These are phyloP conservation scores for Suhomyces taliae DNA, from an alignment of 1,139 yeast species.

Conservation along the genomic window DNA sequence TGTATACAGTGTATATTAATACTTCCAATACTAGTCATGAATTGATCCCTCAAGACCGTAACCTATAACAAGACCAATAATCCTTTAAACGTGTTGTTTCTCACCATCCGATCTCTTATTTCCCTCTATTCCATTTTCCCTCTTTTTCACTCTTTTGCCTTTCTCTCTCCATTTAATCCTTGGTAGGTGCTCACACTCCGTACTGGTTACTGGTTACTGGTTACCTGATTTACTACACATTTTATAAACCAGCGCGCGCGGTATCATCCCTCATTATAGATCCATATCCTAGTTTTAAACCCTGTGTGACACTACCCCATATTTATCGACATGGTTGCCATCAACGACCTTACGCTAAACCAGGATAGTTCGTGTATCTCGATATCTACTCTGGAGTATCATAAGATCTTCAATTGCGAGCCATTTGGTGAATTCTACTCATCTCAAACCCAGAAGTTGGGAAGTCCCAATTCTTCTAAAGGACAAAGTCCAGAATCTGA, in stretches of 20 bases:
- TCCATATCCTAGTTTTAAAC: too few species aligned
- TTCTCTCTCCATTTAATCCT: too few species aligned
- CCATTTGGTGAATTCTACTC: conserved; percentile 50
- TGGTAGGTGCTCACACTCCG: too few species aligned
- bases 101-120: not conserved
- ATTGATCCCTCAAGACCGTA: not conserved
- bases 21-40: not conserved
- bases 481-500: not conserved
- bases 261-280: too few species aligned
- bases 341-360: conserved; percentile 45
- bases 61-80: not conserved
- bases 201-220: too few species aligned
- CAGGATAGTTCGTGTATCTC: conserved; percentile 47
- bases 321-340: conserved; percentile 16
- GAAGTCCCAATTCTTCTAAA: conserved; percentile 1
- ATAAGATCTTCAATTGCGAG: conserved; percentile 46
- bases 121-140: not conserved
- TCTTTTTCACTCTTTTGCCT: too few species aligned
- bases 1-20: not conserved
- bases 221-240: too few species aligned
- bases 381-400: conserved; percentile 34
- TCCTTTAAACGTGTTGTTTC: not conserved
- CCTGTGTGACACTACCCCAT: too few species aligned
- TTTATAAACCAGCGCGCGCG: too few species aligned
- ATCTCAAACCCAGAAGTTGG: conserved; percentile 12